A percentile compares a stretch with the other conserved stretches of the same genome.
phyloP scores from a whole-genome alignment of 192 early-diverging fungal genomes.

The Coemansia nantahalensis region DNA sequence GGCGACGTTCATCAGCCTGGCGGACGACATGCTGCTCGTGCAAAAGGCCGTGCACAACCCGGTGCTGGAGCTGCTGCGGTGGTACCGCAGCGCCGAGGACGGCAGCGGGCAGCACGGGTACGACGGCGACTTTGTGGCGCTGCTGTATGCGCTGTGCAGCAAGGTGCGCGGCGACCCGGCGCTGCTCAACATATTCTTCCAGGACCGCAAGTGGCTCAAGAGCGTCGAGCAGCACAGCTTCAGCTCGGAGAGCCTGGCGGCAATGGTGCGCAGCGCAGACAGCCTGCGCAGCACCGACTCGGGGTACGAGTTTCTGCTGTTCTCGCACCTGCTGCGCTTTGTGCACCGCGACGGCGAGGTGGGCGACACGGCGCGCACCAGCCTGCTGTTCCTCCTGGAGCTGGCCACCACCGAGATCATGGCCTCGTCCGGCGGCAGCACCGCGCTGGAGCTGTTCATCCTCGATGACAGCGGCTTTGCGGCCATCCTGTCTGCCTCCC shows the following conservation, averaged over 20 bases:
- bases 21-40: constrained; percentile 86
- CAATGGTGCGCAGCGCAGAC: constrained; percentile 55
- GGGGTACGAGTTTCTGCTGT: constrained; percentile 77
- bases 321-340: constrained; percentile 85
- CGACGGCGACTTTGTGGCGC: constrained; percentile 43
- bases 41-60: constrained; percentile 90
- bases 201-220: constrained; percentile 45
- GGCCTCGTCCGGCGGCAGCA: constrained; percentile 45
- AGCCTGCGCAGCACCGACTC: constrained; percentile 28
- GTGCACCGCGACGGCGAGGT: constrained; percentile 85
- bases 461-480: constrained; percentile 76
- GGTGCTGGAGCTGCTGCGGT: constrained; percentile 69
- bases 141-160: constrained; percentile 50
- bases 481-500: constrained; percentile 74
- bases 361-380: constrained; percentile 85
- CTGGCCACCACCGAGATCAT: constrained; percentile 61
- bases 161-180: constrained; percentile 50
- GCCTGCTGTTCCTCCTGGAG: constrained; percentile 81
- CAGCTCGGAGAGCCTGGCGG: constrained; percentile 25
- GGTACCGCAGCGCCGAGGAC: constrained; percentile 36
- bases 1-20: constrained; percentile 74
- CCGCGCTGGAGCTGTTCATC: constrained; percentile 79
- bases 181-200: constrained; percentile 52
- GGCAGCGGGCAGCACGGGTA: constrained; percentile 20
- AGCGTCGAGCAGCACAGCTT: constrained; percentile 46